A percentile compares a stretch with the other conserved stretches of the same genome.
Conservation (phyloP, 352 stramenopile species). For the Pythium biforme region DNA sequence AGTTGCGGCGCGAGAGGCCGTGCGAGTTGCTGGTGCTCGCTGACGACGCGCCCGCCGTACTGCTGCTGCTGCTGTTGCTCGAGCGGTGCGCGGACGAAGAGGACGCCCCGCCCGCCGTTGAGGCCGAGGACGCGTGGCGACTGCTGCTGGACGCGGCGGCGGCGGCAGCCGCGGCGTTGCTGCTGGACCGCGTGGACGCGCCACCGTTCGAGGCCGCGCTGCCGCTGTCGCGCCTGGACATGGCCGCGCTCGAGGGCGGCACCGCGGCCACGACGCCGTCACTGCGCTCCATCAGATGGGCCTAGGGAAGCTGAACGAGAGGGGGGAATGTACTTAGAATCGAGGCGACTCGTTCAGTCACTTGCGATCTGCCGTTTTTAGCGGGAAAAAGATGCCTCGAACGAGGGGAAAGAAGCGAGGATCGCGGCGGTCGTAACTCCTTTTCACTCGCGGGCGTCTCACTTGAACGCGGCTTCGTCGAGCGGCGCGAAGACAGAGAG, state of each 20-base stretch:
- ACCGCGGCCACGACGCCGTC: constrained; percentile 22
- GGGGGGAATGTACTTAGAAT: too few species aligned
- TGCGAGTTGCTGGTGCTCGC: constrained; percentile 7
- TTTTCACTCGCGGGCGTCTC: too few species aligned
- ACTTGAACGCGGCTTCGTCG: too few species aligned
- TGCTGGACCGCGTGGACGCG: constrained; percentile 12
- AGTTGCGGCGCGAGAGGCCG: constrained; percentile 49
- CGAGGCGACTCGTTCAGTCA: too few species aligned
- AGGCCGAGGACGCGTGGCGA: constrained; percentile 14
- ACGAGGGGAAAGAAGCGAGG: background rate
- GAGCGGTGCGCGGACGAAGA: constrained; percentile 21
- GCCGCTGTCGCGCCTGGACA: constrained; percentile 21
- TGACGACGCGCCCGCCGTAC: constrained; percentile 1
- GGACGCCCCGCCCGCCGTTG: background rate
- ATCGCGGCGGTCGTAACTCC: too few species aligned
- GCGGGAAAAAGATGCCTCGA: background rate
- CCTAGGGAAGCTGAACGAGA: background rate
- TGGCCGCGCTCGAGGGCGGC: constrained; percentile 4
- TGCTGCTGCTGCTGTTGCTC: constrained; percentile 7
- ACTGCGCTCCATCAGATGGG: constrained; percentile 21
- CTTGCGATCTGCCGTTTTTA: constrained; percentile 10
- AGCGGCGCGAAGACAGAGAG: background rate
- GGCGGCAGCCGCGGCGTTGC: constrained; percentile 15
- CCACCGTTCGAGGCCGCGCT: constrained; percentile 18
- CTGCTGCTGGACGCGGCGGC: too few species aligned